A percentile compares a stretch with the other conserved stretches of the same genome.
phyloP scores from a whole-genome alignment of 2,329 filamentous ascomycete species.

The Trichothecium sympodiale region DNA sequence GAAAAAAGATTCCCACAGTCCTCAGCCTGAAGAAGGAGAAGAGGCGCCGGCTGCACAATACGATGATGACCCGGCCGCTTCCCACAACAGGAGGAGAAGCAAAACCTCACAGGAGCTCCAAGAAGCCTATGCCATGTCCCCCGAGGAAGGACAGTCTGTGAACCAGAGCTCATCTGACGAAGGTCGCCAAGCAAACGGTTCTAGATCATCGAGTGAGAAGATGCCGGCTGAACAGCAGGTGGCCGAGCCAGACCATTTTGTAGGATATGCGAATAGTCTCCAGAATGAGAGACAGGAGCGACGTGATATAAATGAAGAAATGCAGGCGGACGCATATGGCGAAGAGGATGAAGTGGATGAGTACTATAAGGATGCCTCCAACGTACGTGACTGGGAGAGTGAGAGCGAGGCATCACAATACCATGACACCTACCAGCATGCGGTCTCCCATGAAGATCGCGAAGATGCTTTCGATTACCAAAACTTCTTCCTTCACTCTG shows the following conservation, averaged over 20 bases:
- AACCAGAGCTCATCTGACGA: too few relatives aligned
- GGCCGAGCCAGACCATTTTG: neutral
- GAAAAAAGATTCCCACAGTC: conserved; percentile 4
- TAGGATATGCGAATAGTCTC: too few relatives aligned
- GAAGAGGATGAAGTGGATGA: conserved; percentile 9
- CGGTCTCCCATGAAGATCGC: conserved; percentile 78
- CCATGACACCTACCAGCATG: conserved; percentile 47
- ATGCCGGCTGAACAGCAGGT: neutral
- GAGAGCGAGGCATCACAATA: conserved; percentile 56
- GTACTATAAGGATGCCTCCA: conserved; percentile 9
- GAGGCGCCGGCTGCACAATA: too few relatives aligned
- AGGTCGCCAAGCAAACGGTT: too few relatives aligned
- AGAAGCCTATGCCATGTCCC: too few relatives aligned
- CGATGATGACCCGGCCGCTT: too few relatives aligned
- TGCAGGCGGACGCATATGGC: conserved; percentile 3
- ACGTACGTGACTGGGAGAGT: conserved; percentile 34
- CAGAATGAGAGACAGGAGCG: neutral
- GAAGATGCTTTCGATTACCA: conserved; percentile 95
- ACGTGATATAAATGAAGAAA: neutral
- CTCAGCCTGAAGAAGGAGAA: too few relatives aligned
- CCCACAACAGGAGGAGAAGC: too few relatives aligned
- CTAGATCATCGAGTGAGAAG: too few relatives aligned
- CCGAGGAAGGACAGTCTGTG: too few relatives aligned
- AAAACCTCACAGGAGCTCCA: too few relatives aligned
- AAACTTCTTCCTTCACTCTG: conserved; percentile 88